These are phyloP conservation scores for Arthrobotrys musiformis DNA, from an alignment of 2,329 filamentous ascomycete species.

Conservation along the genomic window DNA sequence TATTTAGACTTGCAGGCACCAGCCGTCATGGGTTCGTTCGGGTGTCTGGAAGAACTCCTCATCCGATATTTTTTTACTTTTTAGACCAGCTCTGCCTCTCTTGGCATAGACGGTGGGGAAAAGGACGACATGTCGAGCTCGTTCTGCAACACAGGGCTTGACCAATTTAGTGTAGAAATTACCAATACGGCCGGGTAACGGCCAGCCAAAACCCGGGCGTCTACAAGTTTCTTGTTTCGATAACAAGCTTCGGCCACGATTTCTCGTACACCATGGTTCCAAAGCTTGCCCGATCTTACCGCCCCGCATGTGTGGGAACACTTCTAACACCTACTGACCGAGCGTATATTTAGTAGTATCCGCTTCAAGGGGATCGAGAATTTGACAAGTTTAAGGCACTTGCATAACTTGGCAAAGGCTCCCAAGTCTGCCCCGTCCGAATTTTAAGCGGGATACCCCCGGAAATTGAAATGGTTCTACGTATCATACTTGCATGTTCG, in stretches of 20 bases:
- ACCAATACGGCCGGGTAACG: slow-evolving; percentile 4
- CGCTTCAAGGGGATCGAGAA: slow-evolving; percentile 8
- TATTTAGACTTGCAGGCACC: slow-evolving; percentile 49
- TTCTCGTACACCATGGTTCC: slow-evolving; percentile 35
- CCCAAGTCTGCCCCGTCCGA: neutral
- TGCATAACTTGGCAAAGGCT: slow-evolving; percentile 29
- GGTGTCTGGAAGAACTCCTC: slow-evolving; percentile 54
- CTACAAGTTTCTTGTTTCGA: neutral
- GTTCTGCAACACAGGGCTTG: slow-evolving; percentile 12
- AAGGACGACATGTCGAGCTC: slow-evolving; percentile 33
- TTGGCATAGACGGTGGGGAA: slow-evolving; percentile 36
- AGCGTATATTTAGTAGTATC: slow-evolving; percentile 36
- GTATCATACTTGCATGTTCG: slow-evolving; percentile 4
- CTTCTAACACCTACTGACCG: neutral
- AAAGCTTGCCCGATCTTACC: slow-evolving; percentile 4
- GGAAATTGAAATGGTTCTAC: neutral
- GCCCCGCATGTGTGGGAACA: slow-evolving; percentile 24
- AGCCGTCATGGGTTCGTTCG: slow-evolving; percentile 45
- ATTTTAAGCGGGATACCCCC: neutral
- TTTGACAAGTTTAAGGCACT: neutral
- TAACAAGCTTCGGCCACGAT: slow-evolving; percentile 36
- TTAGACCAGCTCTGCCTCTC: slow-evolving; percentile 31
- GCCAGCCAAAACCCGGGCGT: slow-evolving; percentile 6
- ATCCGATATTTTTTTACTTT: slow-evolving; percentile 52
- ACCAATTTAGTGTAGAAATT: neutral